Percentiles rank a stretch among this genome's conserved stretches.
Evolutionary conservation across 257 asterid species (phyloP).

Genomic region (Osmanthus fragrans): DNA sequence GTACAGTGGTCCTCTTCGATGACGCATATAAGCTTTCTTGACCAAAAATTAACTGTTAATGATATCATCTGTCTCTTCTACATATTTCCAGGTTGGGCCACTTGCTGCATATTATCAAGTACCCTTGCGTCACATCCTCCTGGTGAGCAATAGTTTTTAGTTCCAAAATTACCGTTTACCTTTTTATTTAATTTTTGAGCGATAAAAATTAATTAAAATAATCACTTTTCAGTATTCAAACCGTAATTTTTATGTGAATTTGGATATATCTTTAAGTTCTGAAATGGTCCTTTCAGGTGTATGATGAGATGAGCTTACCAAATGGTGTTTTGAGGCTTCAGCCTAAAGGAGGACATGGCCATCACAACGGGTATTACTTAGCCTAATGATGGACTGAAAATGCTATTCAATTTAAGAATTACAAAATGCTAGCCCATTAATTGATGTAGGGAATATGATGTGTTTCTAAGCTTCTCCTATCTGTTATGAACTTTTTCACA

Average conservation of each 20-base stretch:
- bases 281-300: slow-evolving; percentile 47
- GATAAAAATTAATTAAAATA: background rate
- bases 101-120: slow-evolving; percentile 97
- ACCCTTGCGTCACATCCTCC: slow-evolving; percentile 90
- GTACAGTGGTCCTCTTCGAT: background rate
- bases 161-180: background rate
- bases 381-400: background rate
- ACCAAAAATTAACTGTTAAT: background rate
- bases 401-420: background rate
- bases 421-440: background rate
- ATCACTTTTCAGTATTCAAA: background rate
- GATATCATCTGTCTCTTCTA: background rate
- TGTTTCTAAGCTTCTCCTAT: background rate
- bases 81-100: slow-evolving; percentile 71
- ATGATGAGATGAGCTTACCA: slow-evolving; percentile 96
- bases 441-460: background rate
- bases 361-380: slow-evolving; percentile 83
- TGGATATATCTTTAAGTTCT: background rate
- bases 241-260: background rate
- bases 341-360: slow-evolving; percentile 97
- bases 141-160: slow-evolving; percentile 52
- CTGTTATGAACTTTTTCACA: background rate
- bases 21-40: slow-evolving; percentile 10
- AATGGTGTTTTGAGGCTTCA: slow-evolving; percentile 94
- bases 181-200: slow-evolving; percentile 2